These are phyloP conservation scores for Termitomyces sp. DNA, from an alignment of 768 basidiomycete species.

Conservation along the genomic window DNA sequence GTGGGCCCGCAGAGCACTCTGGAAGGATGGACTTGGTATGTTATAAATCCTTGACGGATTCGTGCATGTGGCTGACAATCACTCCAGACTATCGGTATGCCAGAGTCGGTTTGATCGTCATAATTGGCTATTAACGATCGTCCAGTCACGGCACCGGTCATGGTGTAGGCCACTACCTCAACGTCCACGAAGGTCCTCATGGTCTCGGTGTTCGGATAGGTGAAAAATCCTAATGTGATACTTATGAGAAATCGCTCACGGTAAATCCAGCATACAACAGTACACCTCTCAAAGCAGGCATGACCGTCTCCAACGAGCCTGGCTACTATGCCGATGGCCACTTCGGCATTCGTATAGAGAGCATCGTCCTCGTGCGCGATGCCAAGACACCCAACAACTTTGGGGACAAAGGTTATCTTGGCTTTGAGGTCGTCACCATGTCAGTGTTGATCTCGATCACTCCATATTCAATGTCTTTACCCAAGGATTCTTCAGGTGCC, in stretches of 20 bases:
- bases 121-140: constrained; percentile 6
- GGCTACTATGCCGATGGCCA: constrained; percentile 90
- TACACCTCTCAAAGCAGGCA: constrained; percentile 72
- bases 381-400: constrained; percentile 75
- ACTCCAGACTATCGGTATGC: constrained; percentile 55
- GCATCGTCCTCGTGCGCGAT: constrained; percentile 74
- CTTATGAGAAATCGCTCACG: not conserved
- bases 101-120: not conserved
- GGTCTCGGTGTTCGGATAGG: constrained; percentile 61
- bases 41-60: constrained; percentile 1
- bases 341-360: constrained; percentile 94
- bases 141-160: constrained; percentile 89
- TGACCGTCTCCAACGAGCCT: constrained; percentile 93
- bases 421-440: constrained; percentile 89
- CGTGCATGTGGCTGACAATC: not conserved
- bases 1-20: constrained; percentile 74
- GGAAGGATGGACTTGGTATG: constrained; percentile 85
- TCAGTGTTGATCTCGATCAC: constrained; percentile 32
- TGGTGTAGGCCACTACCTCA: constrained; percentile 91
- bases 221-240: constrained; percentile 14
- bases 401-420: constrained; percentile 79
- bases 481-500: constrained; percentile 50
- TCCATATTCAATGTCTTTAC: not conserved
- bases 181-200: constrained; percentile 89
- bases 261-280: constrained; percentile 56